These are phyloP conservation scores for Phyllachora maydis DNA, from an alignment of 2,329 filamentous ascomycete genomes.

Conservation along the genomic window DNA sequence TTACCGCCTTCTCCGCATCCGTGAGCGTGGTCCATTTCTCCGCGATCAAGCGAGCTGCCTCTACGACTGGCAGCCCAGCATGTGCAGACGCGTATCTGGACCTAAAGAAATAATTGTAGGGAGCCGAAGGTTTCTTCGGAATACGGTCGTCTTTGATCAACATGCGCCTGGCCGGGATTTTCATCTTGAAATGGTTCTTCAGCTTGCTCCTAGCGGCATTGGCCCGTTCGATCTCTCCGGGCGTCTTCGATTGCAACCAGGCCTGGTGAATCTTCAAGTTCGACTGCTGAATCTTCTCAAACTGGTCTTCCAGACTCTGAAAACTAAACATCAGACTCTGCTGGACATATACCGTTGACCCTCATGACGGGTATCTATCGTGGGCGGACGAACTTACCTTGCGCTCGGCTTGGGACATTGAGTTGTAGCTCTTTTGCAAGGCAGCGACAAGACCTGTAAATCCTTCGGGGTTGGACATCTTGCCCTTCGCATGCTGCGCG, in stretches of 20 bases:
- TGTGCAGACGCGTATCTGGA: constrained; percentile 2
- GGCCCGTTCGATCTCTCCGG: constrained; percentile 18
- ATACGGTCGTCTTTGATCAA: constrained; percentile 26
- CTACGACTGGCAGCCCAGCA: background rate
- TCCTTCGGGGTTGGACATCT: background rate
- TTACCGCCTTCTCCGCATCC: no score
- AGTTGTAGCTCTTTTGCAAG: constrained; percentile 15
- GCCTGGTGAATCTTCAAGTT: constrained; percentile 19
- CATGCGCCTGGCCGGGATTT: no score
- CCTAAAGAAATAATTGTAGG: constrained; percentile 17
- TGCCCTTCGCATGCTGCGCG: constrained; percentile 5
- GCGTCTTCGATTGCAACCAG: constrained; percentile 24
- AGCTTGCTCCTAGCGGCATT: constrained; percentile 25
- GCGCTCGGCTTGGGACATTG: constrained; percentile 16
- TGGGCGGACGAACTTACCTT: constrained; percentile 17
- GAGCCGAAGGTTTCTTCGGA: constrained; percentile 15
- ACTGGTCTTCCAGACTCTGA: constrained; percentile 15
- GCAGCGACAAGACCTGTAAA: constrained; percentile 6
- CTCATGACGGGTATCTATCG: background rate
- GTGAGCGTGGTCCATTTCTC: no score
- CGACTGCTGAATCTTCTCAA: constrained; percentile 16
- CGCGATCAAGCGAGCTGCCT: no score
- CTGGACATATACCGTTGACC: background rate
- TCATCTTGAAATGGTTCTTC: constrained; percentile 7
- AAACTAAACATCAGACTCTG: background rate